Evolutionary conservation across 345 rosid species (phyloP).

Genomic region (Euphorbia peplus): DNA sequence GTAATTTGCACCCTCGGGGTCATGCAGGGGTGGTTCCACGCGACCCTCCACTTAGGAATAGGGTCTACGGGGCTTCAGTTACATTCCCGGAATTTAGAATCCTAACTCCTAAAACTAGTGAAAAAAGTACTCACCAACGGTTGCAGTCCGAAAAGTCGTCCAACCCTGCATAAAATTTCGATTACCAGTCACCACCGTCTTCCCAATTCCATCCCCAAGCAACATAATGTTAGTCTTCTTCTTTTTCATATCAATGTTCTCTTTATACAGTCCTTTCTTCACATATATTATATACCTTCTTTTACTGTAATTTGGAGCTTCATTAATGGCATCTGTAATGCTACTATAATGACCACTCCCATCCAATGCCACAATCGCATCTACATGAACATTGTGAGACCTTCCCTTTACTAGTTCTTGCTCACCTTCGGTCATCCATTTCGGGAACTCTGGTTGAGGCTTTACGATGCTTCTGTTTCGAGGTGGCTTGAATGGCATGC

Average conservation of each 20-base stretch:
- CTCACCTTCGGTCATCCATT: conserved; percentile 68
- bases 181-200: conserved; percentile 23
- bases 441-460: conserved; percentile 33
- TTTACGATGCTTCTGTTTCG: conserved; percentile 1
- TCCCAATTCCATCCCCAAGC: conserved; percentile 32
- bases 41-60: too few relatives aligned
- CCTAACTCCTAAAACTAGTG: not conserved
- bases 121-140: conserved; percentile 24
- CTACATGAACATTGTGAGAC: conserved; percentile 14
- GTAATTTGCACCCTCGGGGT: too few relatives aligned
- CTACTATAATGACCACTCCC: conserved; percentile 27
- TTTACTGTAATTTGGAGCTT: conserved; percentile 22
- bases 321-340: conserved; percentile 27
- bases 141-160: conserved; percentile 34
- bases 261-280: conserved; percentile 26
- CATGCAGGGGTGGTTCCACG: too few relatives aligned
- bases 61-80: too few relatives aligned
- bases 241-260: conserved; percentile 35
- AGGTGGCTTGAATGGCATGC: conserved; percentile 60
- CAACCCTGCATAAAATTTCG: conserved; percentile 36
- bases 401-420: conserved; percentile 23
- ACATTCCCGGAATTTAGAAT: too few relatives aligned
- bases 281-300: conserved; percentile 27
- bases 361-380: conserved; percentile 29
- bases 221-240: conserved; percentile 29